Percentiles rank a stretch among this genome's conserved stretches.
Conservation (phyloP, 2,329 filamentous ascomycete genomes). For the Fusarium nodosum region DNA sequence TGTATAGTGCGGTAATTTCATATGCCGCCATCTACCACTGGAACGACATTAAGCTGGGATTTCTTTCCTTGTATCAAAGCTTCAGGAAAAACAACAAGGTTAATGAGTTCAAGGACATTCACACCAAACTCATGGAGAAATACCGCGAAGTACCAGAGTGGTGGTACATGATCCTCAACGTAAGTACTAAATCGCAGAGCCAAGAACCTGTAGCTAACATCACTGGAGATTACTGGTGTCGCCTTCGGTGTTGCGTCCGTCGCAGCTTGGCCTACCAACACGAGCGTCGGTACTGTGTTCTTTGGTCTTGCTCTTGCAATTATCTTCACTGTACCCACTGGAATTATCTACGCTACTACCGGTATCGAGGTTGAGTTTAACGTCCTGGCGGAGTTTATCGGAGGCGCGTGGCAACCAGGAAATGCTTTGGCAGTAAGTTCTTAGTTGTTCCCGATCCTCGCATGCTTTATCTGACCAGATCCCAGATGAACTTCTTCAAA, state of each 20-base stretch:
- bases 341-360: slow-evolving; percentile 62
- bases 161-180: slow-evolving; percentile 55
- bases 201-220: not conserved
- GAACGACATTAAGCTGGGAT: slow-evolving; percentile 53
- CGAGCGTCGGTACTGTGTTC: slow-evolving; percentile 59
- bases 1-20: slow-evolving; percentile 54
- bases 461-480: not conserved
- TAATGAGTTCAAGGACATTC: slow-evolving; percentile 56
- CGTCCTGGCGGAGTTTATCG: slow-evolving; percentile 63
- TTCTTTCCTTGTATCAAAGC: slow-evolving; percentile 40
- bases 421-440: slow-evolving; percentile 56
- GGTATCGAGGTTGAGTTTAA: slow-evolving; percentile 60
- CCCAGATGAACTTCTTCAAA: slow-evolving; percentile 62
- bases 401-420: slow-evolving; percentile 58
- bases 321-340: slow-evolving; percentile 60
- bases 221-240: slow-evolving; percentile 46
- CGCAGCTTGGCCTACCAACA: slow-evolving; percentile 59
- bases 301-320: slow-evolving; percentile 59
- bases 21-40: slow-evolving; percentile 56
- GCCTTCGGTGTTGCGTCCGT: slow-evolving; percentile 55
- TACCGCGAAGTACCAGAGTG: slow-evolving; percentile 64
- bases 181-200: not conserved
- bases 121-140: slow-evolving; percentile 59
- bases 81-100: slow-evolving; percentile 27
- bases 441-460: rapidly evolving